Base-by-base conservation (phyloP, 768 basidiomycete species). In the Steccherinum ochraceum region DNA sequence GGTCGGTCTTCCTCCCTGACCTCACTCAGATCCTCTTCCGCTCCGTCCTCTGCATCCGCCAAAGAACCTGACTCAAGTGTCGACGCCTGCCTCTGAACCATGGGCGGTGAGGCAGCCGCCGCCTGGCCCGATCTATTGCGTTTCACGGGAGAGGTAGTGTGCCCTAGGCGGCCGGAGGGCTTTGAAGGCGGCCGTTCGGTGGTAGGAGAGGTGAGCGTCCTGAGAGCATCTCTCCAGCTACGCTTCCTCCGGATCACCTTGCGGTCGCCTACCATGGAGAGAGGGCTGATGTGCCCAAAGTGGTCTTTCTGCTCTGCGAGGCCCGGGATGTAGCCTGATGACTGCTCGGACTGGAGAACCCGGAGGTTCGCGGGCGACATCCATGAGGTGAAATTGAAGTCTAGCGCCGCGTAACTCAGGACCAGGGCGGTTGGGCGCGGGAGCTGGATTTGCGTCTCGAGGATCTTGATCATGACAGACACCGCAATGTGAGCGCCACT, bases 311-410 rank as follows among this genome's bases (percentile, higher is more conserved):
- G 88, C 55, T 82, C 78, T 7, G 80, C 85, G 35, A 94, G 68
- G 0, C 85, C 84, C 23, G 86, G 79, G 12, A 97, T 72, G 65
- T 89, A 80, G 0, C 86, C 81, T 12, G 87, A 84, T 1, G 92
- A 93, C 62, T 92, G 89, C 64, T 98, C 94, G 2, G 86, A 80
- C 48, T 87, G 80, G 12, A 98, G 73, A 24, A 95, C 86, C 3
- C 81, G 83, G 50, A 97, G 74, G 65, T 97, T 83, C 18, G 78
- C 78, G 7, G 83, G 82, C 0, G 88, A 79, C 91, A 93, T 93
- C 95, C 95, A 98, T 19, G 93, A 95, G 0, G 92, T 93, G 61
- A 95, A 97, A 66, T 98, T 97, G 72, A 99, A 98, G 66, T 98
- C 94, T 42, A 98, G 77, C 21, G 88, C 89, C 0, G 94, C 81